phyloP scores from a whole-genome alignment of 441 rosid genomes.

The Corymbia citriodora region DNA sequence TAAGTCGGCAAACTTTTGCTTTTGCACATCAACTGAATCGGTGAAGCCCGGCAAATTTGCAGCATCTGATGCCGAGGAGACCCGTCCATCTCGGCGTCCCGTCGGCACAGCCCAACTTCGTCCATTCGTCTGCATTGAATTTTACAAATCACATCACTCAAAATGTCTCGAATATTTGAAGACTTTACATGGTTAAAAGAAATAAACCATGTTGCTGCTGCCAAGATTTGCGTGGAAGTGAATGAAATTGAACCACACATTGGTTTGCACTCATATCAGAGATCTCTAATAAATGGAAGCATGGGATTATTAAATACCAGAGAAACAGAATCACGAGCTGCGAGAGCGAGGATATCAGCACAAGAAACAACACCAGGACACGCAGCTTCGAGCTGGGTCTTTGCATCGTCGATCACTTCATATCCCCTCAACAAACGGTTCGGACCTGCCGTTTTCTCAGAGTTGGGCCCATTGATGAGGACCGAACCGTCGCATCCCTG shows the following conservation, averaged over 20 bases:
- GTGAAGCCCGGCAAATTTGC: conserved; percentile 44
- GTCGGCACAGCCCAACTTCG: conserved; percentile 57
- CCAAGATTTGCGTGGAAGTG: not conserved
- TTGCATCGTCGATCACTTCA: conserved; percentile 75
- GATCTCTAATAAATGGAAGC: not conserved
- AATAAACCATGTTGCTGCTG: not conserved
- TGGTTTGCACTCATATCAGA: not conserved
- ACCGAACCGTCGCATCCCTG: conserved; percentile 69
- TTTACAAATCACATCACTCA: not conserved
- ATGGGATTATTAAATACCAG: conserved; percentile 25
- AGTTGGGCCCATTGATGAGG: conserved; percentile 42
- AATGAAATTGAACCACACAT: not conserved
- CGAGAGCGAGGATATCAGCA: conserved; percentile 69
- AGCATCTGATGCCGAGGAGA: conserved; percentile 49
- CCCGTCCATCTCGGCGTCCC: conserved; percentile 67
- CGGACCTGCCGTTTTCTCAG: conserved; percentile 47
- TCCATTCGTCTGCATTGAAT: conserved; percentile 37
- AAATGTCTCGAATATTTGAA: not conserved
- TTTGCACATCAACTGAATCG: conserved; percentile 53
- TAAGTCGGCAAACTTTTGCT: conserved; percentile 35
- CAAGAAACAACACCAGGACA: conserved; percentile 79
- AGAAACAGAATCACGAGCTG: conserved; percentile 64
- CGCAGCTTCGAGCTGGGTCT: conserved; percentile 45
- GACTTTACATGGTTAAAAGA: not conserved
- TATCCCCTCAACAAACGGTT: conserved; percentile 45